These are phyloP conservation scores for Xylaria intraflava DNA, from an alignment of 495 filamentous ascomycete genomes.

Conservation along the genomic window DNA sequence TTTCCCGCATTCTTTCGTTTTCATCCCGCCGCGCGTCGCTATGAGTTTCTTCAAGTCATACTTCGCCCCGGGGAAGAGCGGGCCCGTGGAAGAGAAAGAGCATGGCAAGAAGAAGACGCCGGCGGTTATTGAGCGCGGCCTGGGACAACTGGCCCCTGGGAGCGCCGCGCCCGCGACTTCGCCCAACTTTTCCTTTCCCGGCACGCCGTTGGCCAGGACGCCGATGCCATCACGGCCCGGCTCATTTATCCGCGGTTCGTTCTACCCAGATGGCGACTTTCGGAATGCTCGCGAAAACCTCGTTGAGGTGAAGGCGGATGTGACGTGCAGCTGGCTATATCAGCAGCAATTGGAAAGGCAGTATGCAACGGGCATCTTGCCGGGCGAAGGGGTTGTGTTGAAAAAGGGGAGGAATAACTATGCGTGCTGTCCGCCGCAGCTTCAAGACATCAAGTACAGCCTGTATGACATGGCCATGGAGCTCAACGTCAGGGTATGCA, in stretches of 20 bases:
- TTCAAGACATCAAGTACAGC: constrained; percentile 40
- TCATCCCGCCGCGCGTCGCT: constrained; percentile 2
- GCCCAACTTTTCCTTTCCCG: constrained; percentile 11
- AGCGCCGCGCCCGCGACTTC: constrained; percentile 5
- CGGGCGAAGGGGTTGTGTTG: constrained; percentile 55
- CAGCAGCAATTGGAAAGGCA: constrained; percentile 52
- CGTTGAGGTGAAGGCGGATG: constrained; percentile 48
- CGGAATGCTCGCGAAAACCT: constrained; percentile 33
- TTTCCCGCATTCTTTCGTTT: not conserved
- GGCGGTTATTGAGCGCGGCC: not conserved
- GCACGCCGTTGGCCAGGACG: constrained; percentile 4
- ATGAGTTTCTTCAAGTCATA: constrained; percentile 29
- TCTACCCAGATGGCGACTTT: constrained; percentile 13
- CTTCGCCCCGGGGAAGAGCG: constrained; percentile 20
- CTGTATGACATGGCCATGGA: constrained; percentile 45
- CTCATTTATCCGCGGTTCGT: constrained; percentile 11
- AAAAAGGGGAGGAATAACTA: constrained; percentile 50
- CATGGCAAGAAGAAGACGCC: constrained; percentile 9
- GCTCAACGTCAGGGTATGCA: constrained; percentile 48
- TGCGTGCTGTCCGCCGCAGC: constrained; percentile 48
- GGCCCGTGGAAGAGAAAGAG: constrained; percentile 9
- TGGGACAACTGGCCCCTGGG: not conserved
- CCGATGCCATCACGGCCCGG: constrained; percentile 12
- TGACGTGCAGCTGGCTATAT: constrained; percentile 58
- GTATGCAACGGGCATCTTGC: constrained; percentile 46